These are phyloP conservation scores for Haematococcus lacustris DNA, from an alignment of 139 green algal genomes.

Conservation along the genomic window DNA sequence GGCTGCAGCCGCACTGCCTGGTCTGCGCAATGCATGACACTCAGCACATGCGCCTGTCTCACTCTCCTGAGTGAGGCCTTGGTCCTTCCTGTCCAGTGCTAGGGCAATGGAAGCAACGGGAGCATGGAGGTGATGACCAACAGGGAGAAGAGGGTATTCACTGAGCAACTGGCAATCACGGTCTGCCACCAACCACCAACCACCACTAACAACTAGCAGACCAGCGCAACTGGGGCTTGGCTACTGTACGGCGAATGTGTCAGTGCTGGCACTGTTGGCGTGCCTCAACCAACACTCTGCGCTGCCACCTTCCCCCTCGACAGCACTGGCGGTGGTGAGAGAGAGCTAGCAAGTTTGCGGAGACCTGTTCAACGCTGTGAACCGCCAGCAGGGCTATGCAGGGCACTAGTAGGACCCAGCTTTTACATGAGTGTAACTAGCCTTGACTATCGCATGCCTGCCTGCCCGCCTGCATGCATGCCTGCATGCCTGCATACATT, in stretches of 20 bases:
- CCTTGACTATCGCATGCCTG: not conserved
- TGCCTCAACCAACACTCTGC: no score
- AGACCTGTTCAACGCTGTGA: not conserved
- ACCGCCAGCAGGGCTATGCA: not conserved
- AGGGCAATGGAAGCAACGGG: not conserved
- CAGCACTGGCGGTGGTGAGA: no score
- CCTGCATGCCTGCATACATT: no score
- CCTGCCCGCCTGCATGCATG: not conserved
- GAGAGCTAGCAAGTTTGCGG: not conserved
- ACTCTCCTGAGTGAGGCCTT: not conserved
- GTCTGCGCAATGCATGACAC: slow-evolving; percentile 1
- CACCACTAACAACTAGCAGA: not conserved
- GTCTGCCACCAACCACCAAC: not conserved
- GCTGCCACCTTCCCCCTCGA: no score
- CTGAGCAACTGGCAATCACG: not conserved
- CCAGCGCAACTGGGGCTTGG: no score
- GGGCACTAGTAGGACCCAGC: not conserved
- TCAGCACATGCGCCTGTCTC: not conserved
- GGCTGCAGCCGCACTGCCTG: slow-evolving; percentile 17
- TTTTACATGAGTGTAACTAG: not conserved
- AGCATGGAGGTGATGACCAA: not conserved
- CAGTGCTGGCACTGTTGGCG: no score
- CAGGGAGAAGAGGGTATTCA: not conserved
- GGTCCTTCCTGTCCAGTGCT: not conserved
- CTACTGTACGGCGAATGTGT: no score